These are phyloP conservation scores for Hypoxylon fuscum DNA, from an alignment of 495 filamentous ascomycete genomes.

Conservation along the genomic window DNA sequence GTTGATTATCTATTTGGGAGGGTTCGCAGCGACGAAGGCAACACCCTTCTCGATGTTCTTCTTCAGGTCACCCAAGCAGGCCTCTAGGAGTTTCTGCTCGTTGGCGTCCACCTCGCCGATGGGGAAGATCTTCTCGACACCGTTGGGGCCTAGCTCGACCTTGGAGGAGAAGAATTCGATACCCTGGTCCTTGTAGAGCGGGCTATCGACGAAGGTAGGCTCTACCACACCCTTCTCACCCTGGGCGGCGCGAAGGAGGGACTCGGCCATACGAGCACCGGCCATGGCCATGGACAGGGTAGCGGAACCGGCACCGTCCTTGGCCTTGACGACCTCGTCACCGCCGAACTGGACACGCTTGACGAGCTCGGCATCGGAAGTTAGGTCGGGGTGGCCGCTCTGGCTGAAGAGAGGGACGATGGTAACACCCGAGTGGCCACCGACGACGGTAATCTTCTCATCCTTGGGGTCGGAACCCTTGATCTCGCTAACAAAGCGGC, in stretches of 20 bases:
- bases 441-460: conserved; percentile 94
- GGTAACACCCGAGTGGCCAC: conserved; percentile 96
- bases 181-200: conserved; percentile 96
- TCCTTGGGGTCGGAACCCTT: conserved; percentile 87
- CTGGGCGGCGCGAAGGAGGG: conserved; percentile 88
- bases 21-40: conserved; percentile 61
- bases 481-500: conserved; percentile 93
- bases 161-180: conserved; percentile 93
- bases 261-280: conserved; percentile 96
- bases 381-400: conserved; percentile 84
- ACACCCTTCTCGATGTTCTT: conserved; percentile 73
- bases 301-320: conserved; percentile 97
- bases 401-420: conserved; percentile 98
- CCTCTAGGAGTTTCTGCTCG: conserved; percentile 90
- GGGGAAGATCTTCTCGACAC: conserved; percentile 89
- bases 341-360: conserved; percentile 98
- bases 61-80: conserved; percentile 85
- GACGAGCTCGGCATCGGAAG: conserved; percentile 78
- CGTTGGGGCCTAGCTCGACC: conserved; percentile 95
- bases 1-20: conserved; percentile 60
- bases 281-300: conserved; percentile 99
- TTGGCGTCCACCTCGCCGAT: conserved; percentile 82
- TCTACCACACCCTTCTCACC: conserved; percentile 95
- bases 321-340: conserved; percentile 99
- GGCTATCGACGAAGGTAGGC: conserved; percentile 96